Conservation (phyloP, 2,329 filamentous ascomycete species). For the Camptophora hylomeconis region DNA sequence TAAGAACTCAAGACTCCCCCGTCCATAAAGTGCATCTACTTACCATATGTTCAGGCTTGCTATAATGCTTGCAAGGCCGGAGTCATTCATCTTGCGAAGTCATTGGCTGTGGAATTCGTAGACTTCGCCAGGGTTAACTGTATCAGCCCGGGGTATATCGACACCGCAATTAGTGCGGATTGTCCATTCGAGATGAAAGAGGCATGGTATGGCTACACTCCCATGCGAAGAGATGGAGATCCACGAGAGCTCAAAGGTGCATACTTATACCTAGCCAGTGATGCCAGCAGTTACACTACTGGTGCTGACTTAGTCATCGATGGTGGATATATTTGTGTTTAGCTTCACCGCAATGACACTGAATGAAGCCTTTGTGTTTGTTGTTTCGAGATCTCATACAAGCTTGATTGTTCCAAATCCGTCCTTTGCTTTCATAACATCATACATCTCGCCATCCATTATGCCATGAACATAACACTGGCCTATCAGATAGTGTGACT, state of each 20-base stretch:
- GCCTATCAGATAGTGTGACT: too few relatives aligned
- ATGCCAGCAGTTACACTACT: slow-evolving; percentile 32
- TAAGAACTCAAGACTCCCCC: too few relatives aligned
- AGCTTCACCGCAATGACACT: too few relatives aligned
- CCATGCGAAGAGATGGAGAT: slow-evolving; percentile 27
- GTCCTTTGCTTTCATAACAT: too few relatives aligned
- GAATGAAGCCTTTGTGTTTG: too few relatives aligned
- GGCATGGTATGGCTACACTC: slow-evolving; percentile 37
- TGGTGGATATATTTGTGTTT: slow-evolving; percentile 25
- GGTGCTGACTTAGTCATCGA: slow-evolving; percentile 34
- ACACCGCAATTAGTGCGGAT: slow-evolving; percentile 42
- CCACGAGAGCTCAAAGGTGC: slow-evolving; percentile 35
- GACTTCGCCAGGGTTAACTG: slow-evolving; percentile 46
- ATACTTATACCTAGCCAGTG: slow-evolving; percentile 35
- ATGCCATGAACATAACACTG: too few relatives aligned
- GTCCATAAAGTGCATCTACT: too few relatives aligned
- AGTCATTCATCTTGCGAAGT: slow-evolving; percentile 43
- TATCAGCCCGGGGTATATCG: slow-evolving; percentile 42
- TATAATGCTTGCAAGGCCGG: slow-evolving; percentile 46
- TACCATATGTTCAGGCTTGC: slow-evolving; percentile 39
- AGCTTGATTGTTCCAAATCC: too few relatives aligned
- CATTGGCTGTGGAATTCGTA: slow-evolving; percentile 43
- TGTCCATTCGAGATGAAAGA: slow-evolving; percentile 32
- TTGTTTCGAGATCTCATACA: too few relatives aligned
- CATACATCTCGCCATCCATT: too few relatives aligned